A percentile compares a stretch with the other conserved stretches of the same genome.
Evolutionary conservation across 108 stramenopile species (phyloP).

Genomic region (Skeletonema menzelii): DNA sequence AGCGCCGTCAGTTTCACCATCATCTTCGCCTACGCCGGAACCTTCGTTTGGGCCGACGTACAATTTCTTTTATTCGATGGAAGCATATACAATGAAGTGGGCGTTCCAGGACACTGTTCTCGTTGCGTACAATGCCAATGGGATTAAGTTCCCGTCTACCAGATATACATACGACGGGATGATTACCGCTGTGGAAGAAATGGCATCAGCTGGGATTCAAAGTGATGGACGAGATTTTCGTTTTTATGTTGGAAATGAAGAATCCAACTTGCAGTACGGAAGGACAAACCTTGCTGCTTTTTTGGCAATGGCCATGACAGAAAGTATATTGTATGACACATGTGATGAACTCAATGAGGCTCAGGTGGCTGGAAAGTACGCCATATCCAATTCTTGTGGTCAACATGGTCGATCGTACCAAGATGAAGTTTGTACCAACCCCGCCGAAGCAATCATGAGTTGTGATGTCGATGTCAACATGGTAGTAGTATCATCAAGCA

Average conservation of each 20-base stretch:
- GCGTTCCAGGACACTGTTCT: not conserved
- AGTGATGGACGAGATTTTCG: conserved; percentile 1
- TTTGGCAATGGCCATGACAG: conserved; percentile 21
- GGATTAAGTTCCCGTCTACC: not conserved
- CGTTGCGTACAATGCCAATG: not conserved
- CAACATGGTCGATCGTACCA: conserved; percentile 32
- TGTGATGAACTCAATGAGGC: conserved; percentile 37
- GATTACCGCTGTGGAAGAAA: not conserved
- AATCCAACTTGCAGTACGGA: not conserved
- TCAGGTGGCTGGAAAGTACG: conserved; percentile 10
- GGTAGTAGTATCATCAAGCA: conserved; percentile 5
- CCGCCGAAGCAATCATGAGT: conserved; percentile 14
- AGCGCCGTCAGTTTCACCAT: not conserved
- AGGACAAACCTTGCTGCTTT: conserved; percentile 36
- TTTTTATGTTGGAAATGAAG: not conserved
- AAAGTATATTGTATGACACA: conserved; percentile 27
- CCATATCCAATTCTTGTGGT: conserved; percentile 31
- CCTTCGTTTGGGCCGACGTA: not conserved
- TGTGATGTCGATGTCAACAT: conserved; percentile 28
- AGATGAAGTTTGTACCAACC: conserved; percentile 11
- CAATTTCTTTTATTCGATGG: not conserved
- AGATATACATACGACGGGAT: not conserved
- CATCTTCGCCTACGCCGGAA: not conserved
- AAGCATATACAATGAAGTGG: not conserved
- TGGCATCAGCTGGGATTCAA: not conserved